phyloP scores from a whole-genome alignment of 148 eudicot species.

The Rhododendron ferrugineum region DNA sequence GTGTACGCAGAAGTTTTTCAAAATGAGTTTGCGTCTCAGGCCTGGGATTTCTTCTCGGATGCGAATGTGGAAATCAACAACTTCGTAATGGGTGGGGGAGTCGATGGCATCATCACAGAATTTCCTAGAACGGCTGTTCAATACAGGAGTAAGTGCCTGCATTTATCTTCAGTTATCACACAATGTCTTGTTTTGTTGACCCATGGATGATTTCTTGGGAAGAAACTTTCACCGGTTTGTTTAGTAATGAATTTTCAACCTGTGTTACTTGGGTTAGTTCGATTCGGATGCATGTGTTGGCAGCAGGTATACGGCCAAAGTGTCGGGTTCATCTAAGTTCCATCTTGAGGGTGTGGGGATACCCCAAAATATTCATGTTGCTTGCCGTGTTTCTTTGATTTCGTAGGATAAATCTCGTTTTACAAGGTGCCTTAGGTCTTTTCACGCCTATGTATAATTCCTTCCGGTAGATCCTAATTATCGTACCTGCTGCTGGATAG shows the following conservation, averaged over 20 bases:
- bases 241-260: not conserved
- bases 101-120: slow-evolving; percentile 75
- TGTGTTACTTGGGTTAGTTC: not conserved
- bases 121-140: slow-evolving; percentile 60
- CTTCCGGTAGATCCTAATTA: not conserved
- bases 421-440: not conserved
- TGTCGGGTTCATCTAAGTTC: not conserved
- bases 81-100: slow-evolving; percentile 31
- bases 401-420: not conserved
- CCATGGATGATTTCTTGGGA: not conserved
- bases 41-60: slow-evolving; percentile 84
- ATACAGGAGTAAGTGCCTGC: slow-evolving; percentile 66
- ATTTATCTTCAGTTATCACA: not conserved
- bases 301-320: not conserved
- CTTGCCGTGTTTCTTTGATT: not conserved
- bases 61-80: slow-evolving; percentile 54
- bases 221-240: not conserved
- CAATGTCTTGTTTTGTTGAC: not conserved
- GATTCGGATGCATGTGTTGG: not conserved
- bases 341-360: not conserved
- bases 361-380: not conserved
- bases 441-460: not conserved
- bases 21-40: slow-evolving; percentile 66
- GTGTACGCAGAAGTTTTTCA: slow-evolving; percentile 57
- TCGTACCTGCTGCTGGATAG: not conserved